These are phyloP conservation scores for Penicillium sp. DNA, from an alignment of 2,329 filamentous ascomycete genomes.

Conservation along the genomic window DNA sequence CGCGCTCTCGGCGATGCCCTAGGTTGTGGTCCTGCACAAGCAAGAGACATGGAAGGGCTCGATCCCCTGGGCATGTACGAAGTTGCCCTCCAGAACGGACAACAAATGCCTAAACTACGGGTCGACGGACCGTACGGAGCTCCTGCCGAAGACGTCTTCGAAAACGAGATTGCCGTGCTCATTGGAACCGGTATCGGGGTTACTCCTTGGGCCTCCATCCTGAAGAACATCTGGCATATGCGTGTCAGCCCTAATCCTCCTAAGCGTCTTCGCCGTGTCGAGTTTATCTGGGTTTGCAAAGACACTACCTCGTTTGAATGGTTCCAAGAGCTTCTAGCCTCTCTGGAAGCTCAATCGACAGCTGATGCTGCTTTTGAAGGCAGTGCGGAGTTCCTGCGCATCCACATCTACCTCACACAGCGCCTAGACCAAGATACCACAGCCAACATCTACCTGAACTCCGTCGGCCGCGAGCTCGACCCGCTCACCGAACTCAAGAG, in stretches of 20 bases:
- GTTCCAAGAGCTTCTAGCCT: constrained; percentile 94
- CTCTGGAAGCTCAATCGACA: constrained; percentile 84
- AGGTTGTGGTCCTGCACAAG: constrained; percentile 86
- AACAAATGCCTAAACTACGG: constrained; percentile 85
- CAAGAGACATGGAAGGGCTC: constrained; percentile 86
- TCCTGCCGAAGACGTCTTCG: constrained; percentile 97
- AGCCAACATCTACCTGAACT: constrained; percentile 97
- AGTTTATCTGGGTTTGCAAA: constrained; percentile 99
- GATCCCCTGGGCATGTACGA: constrained; percentile 98
- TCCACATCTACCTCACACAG: constrained; percentile 97
- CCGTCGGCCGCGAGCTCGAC: constrained; percentile 83
- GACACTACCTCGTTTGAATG: constrained; percentile 96
- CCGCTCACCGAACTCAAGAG: constrained; percentile 89
- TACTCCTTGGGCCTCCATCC: constrained; percentile 83
- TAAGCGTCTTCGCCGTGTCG: constrained; percentile 85
- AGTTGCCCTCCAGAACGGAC: constrained; percentile 89
- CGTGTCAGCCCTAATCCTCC: constrained; percentile 89
- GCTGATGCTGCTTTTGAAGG: constrained; percentile 65
- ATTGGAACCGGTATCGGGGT: constrained; percentile 83
- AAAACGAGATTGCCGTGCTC: constrained; percentile 80
- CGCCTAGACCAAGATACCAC: constrained; percentile 88
- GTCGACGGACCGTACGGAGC: constrained; percentile 97
- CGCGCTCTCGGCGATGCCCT: constrained; percentile 90
- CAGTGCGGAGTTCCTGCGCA: constrained; percentile 81
- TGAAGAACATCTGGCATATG: constrained; percentile 98